Evolutionary conservation across 192 early-diverging fungal species (phyloP), one percentile per base, ranked within the genome.

Genomic region (Geosiphon pyriformis): DNA sequence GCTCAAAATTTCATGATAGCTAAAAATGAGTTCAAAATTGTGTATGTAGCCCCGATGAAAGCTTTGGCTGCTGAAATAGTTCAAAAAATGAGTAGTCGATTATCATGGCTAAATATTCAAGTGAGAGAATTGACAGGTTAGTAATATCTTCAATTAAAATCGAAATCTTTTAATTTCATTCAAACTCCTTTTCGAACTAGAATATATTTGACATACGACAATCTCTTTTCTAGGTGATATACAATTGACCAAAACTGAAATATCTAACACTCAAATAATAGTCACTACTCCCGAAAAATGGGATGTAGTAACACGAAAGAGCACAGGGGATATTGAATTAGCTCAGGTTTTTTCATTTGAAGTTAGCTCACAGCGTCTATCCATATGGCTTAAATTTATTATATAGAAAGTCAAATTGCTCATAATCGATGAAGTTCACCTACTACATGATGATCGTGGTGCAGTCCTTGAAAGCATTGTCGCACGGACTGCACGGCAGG

Each of bases 201-300:
- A n/a, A n/a, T n/a, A n/a, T n/a, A n/a, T n/a, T n/a, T n/a, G n/a
- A n/a, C n/a, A n/a, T n/a, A n/a, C n/a, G n/a, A n/a, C n/a, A n/a
- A n/a, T n/a, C n/a, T n/a, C n/a, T n/a, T n/a, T n/a, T n/a, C 12
- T 47, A 67, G 87, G 96, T 61, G 95, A 99, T 76, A 97, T 97
- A 92, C 95, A 98, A 73, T 77, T 99, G 65, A 98, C 97, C 8
- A 96, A 95, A 69, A 79, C 90, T 2, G 95, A 99, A 76, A 90
- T 99, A 27, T 80, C 79, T 27, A 85, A 83, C 22, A 99, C 95
- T 1, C 94, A 99, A 74, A 94, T 99, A 68, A 94, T 99, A 75
- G 95, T 99, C 27, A 98, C 95, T 4, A 99, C 97, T 0, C 97
- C 97, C 0, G 97, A 99, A 73, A 99, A 98, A 60, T 99, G 97